A percentile compares a stretch with the other conserved stretches of the same genome.
phyloP scores from a whole-genome alignment of 176 grass and related monocot genomes.

The Carex littledalei region DNA sequence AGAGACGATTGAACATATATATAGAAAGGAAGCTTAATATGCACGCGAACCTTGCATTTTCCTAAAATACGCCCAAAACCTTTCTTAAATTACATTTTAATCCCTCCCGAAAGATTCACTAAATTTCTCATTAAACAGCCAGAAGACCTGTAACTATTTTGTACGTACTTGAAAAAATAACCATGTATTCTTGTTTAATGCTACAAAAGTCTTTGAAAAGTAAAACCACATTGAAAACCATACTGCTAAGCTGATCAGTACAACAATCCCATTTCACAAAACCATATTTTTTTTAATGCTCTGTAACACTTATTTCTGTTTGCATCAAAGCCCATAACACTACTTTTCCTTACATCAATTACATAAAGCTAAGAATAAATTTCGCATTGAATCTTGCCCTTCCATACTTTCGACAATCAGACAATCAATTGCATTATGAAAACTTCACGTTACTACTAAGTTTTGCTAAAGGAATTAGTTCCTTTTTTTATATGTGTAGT shows the following conservation, averaged over 20 bases:
- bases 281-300: not conserved
- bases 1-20: not conserved
- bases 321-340: not conserved
- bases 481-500: not conserved
- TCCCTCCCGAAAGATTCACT: not conserved
- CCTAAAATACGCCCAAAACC: not conserved
- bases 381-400: not conserved
- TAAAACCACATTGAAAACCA: not conserved
- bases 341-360: constrained; percentile 4
- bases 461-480: not conserved
- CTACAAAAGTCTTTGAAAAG: not conserved
- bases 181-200: not conserved
- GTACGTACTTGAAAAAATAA: not conserved
- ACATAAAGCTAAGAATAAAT: not conserved
- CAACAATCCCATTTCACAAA: not conserved
- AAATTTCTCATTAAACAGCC: not conserved
- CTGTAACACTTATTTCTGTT: not conserved
- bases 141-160: not conserved
- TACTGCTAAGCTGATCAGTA: not conserved
- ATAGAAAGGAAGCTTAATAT: constrained; percentile 2
- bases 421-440: not conserved
- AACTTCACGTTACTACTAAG: not conserved
- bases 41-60: not conserved
- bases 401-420: not conserved
- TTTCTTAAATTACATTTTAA: not conserved